Base-by-base conservation (phyloP, 2,329 filamentous ascomycete species). In the Claviceps humidiphila region DNA sequence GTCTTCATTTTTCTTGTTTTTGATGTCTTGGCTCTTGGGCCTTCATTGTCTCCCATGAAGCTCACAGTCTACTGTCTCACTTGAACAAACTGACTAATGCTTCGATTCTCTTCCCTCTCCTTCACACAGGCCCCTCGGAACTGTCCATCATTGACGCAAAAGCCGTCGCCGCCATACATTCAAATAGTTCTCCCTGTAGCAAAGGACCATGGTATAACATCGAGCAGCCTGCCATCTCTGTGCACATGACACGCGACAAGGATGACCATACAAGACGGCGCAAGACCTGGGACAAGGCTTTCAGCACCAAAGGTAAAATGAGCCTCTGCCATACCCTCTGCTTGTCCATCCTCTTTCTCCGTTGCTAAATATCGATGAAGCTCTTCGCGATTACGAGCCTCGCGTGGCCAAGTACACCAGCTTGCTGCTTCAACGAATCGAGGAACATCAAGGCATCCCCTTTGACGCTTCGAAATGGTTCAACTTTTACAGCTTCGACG, bases 401-500 rank as follows among this genome's bases (percentile, higher is more conserved):
- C 58, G 61, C 3, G 61, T 67, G 0, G 47, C 53, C 0, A 47
- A 49, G 4, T 16, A 41, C 22, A 40, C 47, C 22, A 3, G 2
- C 1, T 0, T 34, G 5, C n/a, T 49, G 9, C 38, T 49, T 6
- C 22, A 3, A 5, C 53, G 60, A 17, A 57, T 67, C 14, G 49
- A 60, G 11, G 49, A 54, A 7, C 39, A 59, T 4, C 49, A 58
- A 9, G 60, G 61, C 1, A 49, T 51, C 5, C 51, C 59, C 0
- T 51, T 69, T 5, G 58, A 71, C 41, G 59, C 61, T 4, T 58
- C 64, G 0, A 54, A 59, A 4, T 68, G 65, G 64, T 63, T 65
- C 47, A 65, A 62, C 50, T 67, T 66, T 45, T 67, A 65, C 49
- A 62, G 62, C 22, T 70, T 69, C 41, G 69, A 71, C 20, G 61